A percentile compares a stretch with the other conserved stretches of the same genome.
These are phyloP conservation scores for Claviceps sp. DNA, from an alignment of 2,329 filamentous ascomycete species.

Conservation along the genomic window DNA sequence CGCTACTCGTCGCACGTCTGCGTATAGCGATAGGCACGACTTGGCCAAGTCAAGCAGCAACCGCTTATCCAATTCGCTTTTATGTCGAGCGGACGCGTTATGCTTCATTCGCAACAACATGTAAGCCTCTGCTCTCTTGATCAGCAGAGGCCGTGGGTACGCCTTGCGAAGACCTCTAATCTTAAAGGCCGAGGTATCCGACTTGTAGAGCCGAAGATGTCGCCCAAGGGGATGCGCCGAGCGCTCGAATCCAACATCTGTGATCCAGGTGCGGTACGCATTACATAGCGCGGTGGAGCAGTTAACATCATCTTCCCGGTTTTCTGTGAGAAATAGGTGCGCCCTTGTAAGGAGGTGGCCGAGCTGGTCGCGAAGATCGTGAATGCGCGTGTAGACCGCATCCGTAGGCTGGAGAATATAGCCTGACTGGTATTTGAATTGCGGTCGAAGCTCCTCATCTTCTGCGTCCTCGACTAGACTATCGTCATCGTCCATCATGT, in stretches of 20 bases:
- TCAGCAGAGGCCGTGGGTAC: slow-evolving; percentile 83
- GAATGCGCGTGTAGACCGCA: slow-evolving; percentile 60
- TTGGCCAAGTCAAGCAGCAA: slow-evolving; percentile 78
- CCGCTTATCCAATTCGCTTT: slow-evolving; percentile 78
- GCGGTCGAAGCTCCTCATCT: slow-evolving; percentile 70
- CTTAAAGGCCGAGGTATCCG: slow-evolving; percentile 86
- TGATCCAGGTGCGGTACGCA: slow-evolving; percentile 91
- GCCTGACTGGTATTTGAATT: slow-evolving; percentile 79
- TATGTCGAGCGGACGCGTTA: slow-evolving; percentile 76
- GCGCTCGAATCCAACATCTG: slow-evolving; percentile 90
- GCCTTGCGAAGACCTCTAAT: slow-evolving; percentile 83
- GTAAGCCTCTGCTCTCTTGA: slow-evolving; percentile 88
- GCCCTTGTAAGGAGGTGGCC: slow-evolving; percentile 72
- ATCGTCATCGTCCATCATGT: slow-evolving; percentile 32
- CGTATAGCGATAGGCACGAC: slow-evolving; percentile 82
- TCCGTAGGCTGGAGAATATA: slow-evolving; percentile 52
- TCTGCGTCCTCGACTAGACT: slow-evolving; percentile 53
- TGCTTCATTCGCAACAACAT: slow-evolving; percentile 88
- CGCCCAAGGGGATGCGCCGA: slow-evolving; percentile 89
- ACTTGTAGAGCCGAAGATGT: slow-evolving; percentile 68
- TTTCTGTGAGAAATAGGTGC: slow-evolving; percentile 66
- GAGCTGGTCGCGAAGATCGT: slow-evolving; percentile 65
- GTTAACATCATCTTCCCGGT: slow-evolving; percentile 89
- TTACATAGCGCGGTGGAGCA: slow-evolving; percentile 90
- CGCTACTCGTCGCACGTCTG: slow-evolving; percentile 87